Percentiles rank a stretch among this genome's conserved stretches.
Conservation (phyloP, 2,329 filamentous ascomycete species). For the Beauveria sp. region DNA sequence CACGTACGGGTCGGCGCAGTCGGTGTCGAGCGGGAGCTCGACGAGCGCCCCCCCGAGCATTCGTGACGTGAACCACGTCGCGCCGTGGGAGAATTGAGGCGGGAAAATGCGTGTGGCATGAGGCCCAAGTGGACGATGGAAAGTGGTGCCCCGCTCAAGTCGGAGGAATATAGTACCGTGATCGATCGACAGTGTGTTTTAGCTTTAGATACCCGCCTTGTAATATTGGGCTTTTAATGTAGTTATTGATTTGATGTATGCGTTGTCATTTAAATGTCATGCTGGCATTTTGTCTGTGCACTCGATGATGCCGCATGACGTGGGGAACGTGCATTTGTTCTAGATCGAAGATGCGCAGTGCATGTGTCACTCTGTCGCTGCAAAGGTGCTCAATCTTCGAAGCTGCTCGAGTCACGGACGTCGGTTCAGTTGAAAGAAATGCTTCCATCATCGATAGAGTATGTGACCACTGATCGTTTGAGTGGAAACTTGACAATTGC, state of each 20-base stretch:
- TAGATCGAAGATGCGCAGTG: too few species aligned
- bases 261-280: background rate
- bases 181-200: background rate
- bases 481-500: too few species aligned
- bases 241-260: background rate
- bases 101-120: background rate
- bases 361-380: too few species aligned
- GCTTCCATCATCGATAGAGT: too few species aligned
- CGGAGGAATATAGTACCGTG: background rate
- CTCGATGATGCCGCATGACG: background rate
- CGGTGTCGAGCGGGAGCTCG: conserved; percentile 29
- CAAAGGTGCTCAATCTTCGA: too few species aligned
- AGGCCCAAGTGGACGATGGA: background rate
- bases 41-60: conserved; percentile 20
- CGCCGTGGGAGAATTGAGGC: conserved; percentile 24
- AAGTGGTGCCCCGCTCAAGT: background rate
- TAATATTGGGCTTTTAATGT: background rate
- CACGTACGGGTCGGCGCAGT: conserved; percentile 22
- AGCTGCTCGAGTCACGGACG: too few species aligned
- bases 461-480: too few species aligned
- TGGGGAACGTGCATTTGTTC: too few species aligned
- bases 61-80: conserved; percentile 23
- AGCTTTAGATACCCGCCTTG: background rate
- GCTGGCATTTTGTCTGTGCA: background rate
- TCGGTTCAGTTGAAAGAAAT: too few species aligned